Evolutionary conservation across 257 asterid species (phyloP).

Genomic region (Salvia rosmarinus): DNA sequence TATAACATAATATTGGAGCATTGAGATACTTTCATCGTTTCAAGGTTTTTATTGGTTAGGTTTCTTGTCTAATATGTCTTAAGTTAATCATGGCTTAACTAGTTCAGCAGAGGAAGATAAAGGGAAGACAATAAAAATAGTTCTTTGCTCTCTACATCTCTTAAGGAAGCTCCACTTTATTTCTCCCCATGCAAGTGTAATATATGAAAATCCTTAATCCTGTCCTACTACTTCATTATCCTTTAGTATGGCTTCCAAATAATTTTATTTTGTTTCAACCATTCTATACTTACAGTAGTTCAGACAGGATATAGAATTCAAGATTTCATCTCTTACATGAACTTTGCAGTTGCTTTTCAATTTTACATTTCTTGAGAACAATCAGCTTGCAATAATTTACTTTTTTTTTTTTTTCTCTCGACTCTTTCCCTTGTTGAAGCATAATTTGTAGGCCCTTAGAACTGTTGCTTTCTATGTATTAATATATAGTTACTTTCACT

Average conservation of each 20-base stretch:
- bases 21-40: background rate
- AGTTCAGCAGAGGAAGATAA: background rate
- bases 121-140: background rate
- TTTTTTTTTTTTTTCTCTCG: too few species aligned
- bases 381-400: constrained; percentile 15
- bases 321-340: background rate
- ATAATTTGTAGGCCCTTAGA: background rate
- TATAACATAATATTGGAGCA: background rate
- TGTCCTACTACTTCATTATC: background rate
- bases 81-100: background rate
- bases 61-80: background rate
- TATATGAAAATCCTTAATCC: background rate
- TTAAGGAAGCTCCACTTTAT: background rate
- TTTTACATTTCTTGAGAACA: background rate
- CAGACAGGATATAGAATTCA: constrained; percentile 24
- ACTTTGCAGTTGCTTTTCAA: constrained; percentile 6
- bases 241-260: background rate
- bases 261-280: background rate
- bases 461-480: constrained; percentile 16
- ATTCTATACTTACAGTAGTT: constrained; percentile 1
- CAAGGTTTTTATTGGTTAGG: background rate
- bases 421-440: constrained; percentile 11
- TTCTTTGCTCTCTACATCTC: constrained; percentile 5
- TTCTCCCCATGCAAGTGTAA: background rate
- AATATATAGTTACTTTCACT: constrained; percentile 7